Evolutionary conservation across 2,329 filamentous ascomycete species (phyloP).

Genomic region (Fusarium siculi): DNA sequence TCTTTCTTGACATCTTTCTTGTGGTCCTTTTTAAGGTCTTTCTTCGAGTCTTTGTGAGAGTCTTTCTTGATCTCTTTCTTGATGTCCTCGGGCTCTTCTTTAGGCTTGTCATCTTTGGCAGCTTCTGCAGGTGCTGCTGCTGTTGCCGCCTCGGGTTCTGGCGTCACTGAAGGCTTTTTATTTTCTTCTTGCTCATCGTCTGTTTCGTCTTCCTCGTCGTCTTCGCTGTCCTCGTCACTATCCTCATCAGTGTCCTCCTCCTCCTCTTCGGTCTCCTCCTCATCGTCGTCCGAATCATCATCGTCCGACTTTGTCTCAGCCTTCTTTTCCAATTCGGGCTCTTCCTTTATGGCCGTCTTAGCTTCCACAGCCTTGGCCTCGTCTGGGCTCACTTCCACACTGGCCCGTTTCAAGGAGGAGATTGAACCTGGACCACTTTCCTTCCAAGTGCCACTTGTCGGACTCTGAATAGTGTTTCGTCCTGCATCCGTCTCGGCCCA

Average conservation of each 20-base stretch:
- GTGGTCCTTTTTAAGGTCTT: constrained; percentile 11
- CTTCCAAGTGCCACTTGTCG: constrained; percentile 56
- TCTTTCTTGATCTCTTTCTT: not conserved
- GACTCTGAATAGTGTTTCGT: constrained; percentile 55
- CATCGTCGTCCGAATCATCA: constrained; percentile 33
- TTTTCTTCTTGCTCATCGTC: constrained; percentile 29
- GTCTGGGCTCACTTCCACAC: constrained; percentile 49
- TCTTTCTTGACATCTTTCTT: not conserved
- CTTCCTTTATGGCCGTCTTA: constrained; percentile 54
- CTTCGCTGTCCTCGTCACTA: constrained; percentile 21
- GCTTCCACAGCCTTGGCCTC: constrained; percentile 53
- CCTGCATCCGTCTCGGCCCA: constrained; percentile 49
- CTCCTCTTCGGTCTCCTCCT: constrained; percentile 25
- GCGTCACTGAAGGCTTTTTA: constrained; percentile 15
- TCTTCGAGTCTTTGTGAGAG: constrained; percentile 13
- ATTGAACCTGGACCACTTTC: constrained; percentile 35
- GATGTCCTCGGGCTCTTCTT: not conserved
- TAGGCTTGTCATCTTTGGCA: constrained; percentile 20
- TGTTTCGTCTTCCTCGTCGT: constrained; percentile 24
- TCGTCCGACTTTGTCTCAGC: constrained; percentile 45
- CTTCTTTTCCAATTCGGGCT: constrained; percentile 49
- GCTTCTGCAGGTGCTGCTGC: not conserved
- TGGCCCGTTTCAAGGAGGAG: not conserved
- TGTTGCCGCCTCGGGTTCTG: not conserved
- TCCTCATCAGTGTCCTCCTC: constrained; percentile 36